These are phyloP conservation scores for Talaromyces sp. DNA, from an alignment of 2,329 filamentous ascomycete species.

Conservation along the genomic window DNA sequence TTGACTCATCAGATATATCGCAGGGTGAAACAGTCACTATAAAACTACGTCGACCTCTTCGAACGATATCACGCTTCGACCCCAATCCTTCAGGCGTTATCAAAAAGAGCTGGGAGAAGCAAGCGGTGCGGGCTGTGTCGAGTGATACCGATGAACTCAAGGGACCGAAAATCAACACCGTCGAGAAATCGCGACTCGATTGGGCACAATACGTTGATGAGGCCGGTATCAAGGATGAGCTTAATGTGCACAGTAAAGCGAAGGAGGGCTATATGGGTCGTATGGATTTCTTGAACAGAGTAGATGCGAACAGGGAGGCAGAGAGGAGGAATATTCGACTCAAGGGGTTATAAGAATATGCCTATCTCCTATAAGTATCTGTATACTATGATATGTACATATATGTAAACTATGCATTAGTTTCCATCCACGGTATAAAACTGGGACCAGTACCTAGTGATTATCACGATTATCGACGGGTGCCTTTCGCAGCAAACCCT, in stretches of 20 bases:
- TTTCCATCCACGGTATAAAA: too few species aligned
- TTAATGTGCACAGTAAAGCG: conserved; percentile 57
- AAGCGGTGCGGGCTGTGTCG: conserved; percentile 21
- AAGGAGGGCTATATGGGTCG: conserved; percentile 58
- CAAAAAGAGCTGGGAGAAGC: conserved; percentile 42
- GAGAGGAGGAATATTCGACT: conserved; percentile 50
- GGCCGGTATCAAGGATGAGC: conserved; percentile 56
- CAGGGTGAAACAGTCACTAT: conserved; percentile 18
- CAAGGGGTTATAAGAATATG: conserved; percentile 30
- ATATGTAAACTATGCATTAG: background rate
- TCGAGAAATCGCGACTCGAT: conserved; percentile 61
- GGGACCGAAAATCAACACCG: conserved; percentile 59
- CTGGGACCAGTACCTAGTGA: too few species aligned
- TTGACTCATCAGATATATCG: conserved; percentile 22
- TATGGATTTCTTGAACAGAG: conserved; percentile 58
- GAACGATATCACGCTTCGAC: conserved; percentile 43
- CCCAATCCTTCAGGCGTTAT: conserved; percentile 41
- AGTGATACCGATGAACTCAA: conserved; percentile 31
- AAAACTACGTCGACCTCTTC: conserved; percentile 36
- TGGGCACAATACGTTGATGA: conserved; percentile 61
- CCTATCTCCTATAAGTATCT: background rate
- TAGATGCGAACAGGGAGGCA: conserved; percentile 53
- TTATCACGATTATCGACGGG: too few species aligned
- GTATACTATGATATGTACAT: conserved; percentile 13
- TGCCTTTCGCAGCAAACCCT: too few species aligned